phyloP scores from a whole-genome alignment of 495 filamentous ascomycete species.

The Aspergillus taichungensis region DNA sequence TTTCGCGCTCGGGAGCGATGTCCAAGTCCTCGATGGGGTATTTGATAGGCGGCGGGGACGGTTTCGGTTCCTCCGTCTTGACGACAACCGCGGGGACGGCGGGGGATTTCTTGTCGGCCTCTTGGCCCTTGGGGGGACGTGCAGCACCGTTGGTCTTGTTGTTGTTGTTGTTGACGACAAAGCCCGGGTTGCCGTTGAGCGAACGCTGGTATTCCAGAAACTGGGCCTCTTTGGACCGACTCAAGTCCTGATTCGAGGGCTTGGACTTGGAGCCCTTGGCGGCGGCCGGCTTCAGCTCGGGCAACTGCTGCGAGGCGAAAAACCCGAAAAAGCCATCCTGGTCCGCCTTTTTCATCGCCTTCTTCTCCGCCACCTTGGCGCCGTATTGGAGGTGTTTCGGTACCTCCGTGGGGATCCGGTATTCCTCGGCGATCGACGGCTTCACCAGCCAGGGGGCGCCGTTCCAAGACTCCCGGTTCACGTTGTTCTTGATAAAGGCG shows the following conservation, averaged over 20 bases:
- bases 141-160: conserved; percentile 19
- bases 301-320: conserved; percentile 49
- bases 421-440: conserved; percentile 69
- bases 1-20: conserved; percentile 49
- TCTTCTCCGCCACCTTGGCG: conserved; percentile 67
- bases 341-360: conserved; percentile 61
- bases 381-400: conserved; percentile 77
- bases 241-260: conserved; percentile 33
- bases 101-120: conserved; percentile 29
- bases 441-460: conserved; percentile 96
- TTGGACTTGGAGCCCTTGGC: conserved; percentile 70
- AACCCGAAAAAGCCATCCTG: conserved; percentile 47
- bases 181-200: conserved; percentile 41
- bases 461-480: conserved; percentile 83
- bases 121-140: conserved; percentile 30
- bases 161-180: conserved; percentile 21
- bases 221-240: conserved; percentile 37
- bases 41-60: conserved; percentile 71
- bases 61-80: conserved; percentile 32
- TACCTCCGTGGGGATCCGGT: conserved; percentile 75
- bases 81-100: conserved; percentile 23
- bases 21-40: conserved; percentile 95
- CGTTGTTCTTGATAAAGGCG: conserved; percentile 90
- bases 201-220: conserved; percentile 46
- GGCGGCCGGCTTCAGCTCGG: conserved; percentile 66